Evolutionary conservation across 352 stramenopile genomes (phyloP).

Genomic region (Phytopythium aichiense): DNA sequence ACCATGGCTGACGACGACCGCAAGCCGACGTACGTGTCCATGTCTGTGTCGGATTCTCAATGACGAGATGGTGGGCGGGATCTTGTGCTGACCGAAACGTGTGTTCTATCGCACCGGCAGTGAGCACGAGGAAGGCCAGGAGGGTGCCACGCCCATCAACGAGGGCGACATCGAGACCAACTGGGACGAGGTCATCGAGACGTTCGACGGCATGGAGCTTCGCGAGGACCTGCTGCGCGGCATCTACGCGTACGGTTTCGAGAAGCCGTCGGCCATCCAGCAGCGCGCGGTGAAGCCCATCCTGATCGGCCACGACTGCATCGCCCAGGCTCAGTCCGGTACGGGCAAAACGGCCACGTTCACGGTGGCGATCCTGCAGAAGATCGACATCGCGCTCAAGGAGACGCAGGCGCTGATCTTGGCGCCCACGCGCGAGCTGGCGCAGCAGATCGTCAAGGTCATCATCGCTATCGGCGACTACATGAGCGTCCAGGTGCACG

Average conservation of each 20-base stretch:
- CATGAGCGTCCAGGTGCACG: constrained; percentile 97
- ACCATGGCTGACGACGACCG: constrained; percentile 85
- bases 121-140: constrained; percentile 62
- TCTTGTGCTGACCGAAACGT: background rate
- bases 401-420: constrained; percentile 99
- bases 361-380: constrained; percentile 97
- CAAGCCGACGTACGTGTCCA: constrained; percentile 48
- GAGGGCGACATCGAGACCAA: constrained; percentile 98
- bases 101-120: constrained; percentile 11
- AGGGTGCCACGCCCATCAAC: constrained; percentile 64
- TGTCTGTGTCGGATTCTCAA: background rate
- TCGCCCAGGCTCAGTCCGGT: constrained; percentile 98
- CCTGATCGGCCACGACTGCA: constrained; percentile 96
- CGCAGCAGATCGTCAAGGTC: constrained; percentile 99
- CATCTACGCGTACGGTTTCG: constrained; percentile 99
- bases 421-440: constrained; percentile 98
- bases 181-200: constrained; percentile 98
- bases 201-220: constrained; percentile 99
- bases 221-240: constrained; percentile 97
- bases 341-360: constrained; percentile 99
- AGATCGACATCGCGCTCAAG: constrained; percentile 93
- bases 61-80: background rate
- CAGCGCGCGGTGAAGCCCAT: constrained; percentile 98
- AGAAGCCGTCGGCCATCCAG: constrained; percentile 99
- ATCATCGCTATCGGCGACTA: constrained; percentile 93